Evolutionary conservation across 805 yeast species (phyloP).

Genomic region (Ogataea glucozyma): DNA sequence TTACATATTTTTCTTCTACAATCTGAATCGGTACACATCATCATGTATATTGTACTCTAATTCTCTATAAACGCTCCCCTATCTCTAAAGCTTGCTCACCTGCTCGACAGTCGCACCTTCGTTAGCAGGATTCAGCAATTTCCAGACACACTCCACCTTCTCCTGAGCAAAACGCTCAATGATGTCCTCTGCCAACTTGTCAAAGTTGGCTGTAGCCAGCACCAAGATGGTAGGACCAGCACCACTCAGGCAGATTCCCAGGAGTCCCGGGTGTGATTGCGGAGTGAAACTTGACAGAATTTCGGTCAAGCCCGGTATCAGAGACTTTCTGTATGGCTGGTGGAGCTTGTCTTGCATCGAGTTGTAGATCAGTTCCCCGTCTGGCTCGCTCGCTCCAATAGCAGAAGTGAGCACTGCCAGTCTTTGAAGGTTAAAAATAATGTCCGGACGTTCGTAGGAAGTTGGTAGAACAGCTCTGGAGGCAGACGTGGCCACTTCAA

Average conservation of each 20-base stretch:
- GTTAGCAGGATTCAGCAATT: conserved; percentile 78
- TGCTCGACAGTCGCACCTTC: conserved; percentile 76
- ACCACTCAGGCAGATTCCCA: conserved; percentile 94
- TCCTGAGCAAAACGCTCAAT: conserved; percentile 66
- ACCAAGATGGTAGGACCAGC: conserved; percentile 98
- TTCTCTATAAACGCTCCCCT: too few relatives aligned
- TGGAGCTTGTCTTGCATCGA: conserved; percentile 97
- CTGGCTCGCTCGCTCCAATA: conserved; percentile 74
- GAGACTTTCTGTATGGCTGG: conserved; percentile 92
- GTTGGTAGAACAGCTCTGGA: conserved; percentile 88
- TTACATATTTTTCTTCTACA: background rate
- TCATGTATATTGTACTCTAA: background rate
- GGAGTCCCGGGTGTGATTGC: conserved; percentile 73
- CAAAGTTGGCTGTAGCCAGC: conserved; percentile 86
- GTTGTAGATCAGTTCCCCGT: conserved; percentile 79
- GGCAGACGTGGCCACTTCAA: conserved; percentile 91
- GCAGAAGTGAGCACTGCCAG: conserved; percentile 91
- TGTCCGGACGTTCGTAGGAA: conserved; percentile 74
- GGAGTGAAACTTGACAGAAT: conserved; percentile 82
- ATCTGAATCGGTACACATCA: background rate
- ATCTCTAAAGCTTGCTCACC: conserved; percentile 28
- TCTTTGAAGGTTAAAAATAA: conserved; percentile 91
- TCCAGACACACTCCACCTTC: conserved; percentile 74
- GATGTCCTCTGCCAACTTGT: conserved; percentile 76
- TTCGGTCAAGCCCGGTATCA: conserved; percentile 88